Base-by-base conservation (phyloP, 2,329 filamentous ascomycete genomes). In the Aspergillus clavatus region DNA sequence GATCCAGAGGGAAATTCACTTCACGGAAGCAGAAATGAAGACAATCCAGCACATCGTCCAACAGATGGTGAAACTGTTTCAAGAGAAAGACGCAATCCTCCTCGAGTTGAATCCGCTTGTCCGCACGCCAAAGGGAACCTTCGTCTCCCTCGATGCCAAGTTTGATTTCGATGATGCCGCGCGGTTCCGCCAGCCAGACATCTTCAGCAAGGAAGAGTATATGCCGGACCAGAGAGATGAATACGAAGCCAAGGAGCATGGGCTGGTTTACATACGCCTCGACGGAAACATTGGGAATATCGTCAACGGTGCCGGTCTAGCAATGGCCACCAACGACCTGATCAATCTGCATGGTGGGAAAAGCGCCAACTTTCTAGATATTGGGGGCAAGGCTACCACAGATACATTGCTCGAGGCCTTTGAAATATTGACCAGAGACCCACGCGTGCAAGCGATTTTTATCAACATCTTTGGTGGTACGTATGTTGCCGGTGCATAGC, bases 401-500 rank as follows among this genome's bases (percentile, higher is more conserved):
- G 50, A 58, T 41, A 58, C 60, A 10, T 43, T 66, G 40, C 31
- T 43, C 0, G 56, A 60, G 38, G 63, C 63, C 5, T 65, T 66
- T 47, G 45, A 48, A 22, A 58, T 66, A 24, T 43, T 66, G 6
- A 40, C 46, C 5, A 43, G 41, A 4, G 60, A 66, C 49, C 3
- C 46, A 16, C 47, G 53, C 3, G 47, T 63, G 3, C 55, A 54
- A 23, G 60, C 54, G 0, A 70, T 83, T 21, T 65, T 82, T 38
- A 75, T 83, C 7, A 83, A 82, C 45, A 79, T 82, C 7, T 82
- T 56, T 35, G 55, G 62, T 6, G 60, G 61, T 61, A 26, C 42
- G 57, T 52, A 24, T 23, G 16, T 11, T 39, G 14, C 7, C n/a
- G n/a, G n/a, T 18, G 2, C 12, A 22, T 24, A 12, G 38, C 0